Conservation (phyloP, 179 eudicot species). For the Drosera spatulata region DNA sequence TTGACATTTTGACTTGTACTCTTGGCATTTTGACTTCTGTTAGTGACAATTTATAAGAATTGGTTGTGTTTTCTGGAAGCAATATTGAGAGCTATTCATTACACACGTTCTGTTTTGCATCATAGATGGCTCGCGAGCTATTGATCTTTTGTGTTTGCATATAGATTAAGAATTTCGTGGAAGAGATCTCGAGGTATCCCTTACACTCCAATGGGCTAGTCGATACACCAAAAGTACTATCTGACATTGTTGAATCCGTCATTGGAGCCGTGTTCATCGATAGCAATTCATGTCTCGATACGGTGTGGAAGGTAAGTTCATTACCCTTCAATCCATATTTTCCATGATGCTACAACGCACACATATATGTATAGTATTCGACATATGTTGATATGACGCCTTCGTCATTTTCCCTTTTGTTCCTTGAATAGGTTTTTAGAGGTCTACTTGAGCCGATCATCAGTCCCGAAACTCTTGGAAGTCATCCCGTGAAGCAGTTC, state of each 20-base stretch:
- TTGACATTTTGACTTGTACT: too few species aligned
- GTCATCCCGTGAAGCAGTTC: slow-evolving; percentile 26
- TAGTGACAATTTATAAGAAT: too few species aligned
- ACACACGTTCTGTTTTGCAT: too few species aligned
- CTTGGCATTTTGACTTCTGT: too few species aligned
- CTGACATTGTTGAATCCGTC: slow-evolving; percentile 40
- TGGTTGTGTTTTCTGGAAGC: too few species aligned
- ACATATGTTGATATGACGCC: too few species aligned
- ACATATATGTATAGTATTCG: neutral
- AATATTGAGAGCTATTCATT: too few species aligned
- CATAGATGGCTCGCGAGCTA: too few species aligned
- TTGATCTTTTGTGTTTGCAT: neutral
- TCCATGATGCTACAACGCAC: neutral
- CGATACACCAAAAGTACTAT: slow-evolving; percentile 33
- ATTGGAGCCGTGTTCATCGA: slow-evolving; percentile 38
- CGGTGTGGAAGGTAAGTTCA: slow-evolving; percentile 27
- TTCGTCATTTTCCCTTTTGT: neutral
- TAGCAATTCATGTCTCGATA: slow-evolving; percentile 15
- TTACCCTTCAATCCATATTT: neutral
- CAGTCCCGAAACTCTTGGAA: slow-evolving; percentile 16
- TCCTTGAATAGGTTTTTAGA: slow-evolving; percentile 20
- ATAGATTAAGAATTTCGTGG: slow-evolving; percentile 25
- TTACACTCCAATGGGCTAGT: slow-evolving; percentile 28
- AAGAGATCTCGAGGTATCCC: slow-evolving; percentile 22
- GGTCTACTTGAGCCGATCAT: slow-evolving; percentile 31